Evolutionary conservation across 768 basidiomycete species (phyloP).

Genomic region (Leucosporidium yakuticum): DNA sequence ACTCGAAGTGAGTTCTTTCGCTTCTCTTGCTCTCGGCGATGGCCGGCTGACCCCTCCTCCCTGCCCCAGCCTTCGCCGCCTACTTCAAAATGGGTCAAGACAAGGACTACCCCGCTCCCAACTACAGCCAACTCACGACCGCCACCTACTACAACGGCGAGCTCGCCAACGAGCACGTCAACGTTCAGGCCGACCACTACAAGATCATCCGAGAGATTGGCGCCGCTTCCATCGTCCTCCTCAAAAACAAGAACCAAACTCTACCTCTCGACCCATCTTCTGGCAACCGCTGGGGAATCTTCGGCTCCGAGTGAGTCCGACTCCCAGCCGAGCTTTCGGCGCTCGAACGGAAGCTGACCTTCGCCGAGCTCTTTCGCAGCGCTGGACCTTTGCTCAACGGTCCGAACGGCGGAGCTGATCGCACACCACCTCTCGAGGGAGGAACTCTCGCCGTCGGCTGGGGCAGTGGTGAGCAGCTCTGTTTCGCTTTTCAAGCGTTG

Average conservation of each 20-base stretch:
- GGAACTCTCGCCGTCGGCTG: constrained; percentile 86
- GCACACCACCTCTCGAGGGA: constrained; percentile 51
- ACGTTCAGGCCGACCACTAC: constrained; percentile 64
- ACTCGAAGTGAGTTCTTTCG: constrained; percentile 45
- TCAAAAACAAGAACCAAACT: constrained; percentile 61
- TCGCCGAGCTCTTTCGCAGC: not conserved
- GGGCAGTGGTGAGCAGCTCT: constrained; percentile 56
- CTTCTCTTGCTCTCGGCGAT: no score
- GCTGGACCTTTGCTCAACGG: constrained; percentile 45
- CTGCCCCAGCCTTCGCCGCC: constrained; percentile 51
- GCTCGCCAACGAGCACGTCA: constrained; percentile 55
- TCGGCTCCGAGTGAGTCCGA: constrained; percentile 50
- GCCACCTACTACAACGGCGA: constrained; percentile 45
- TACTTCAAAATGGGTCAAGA: constrained; percentile 50
- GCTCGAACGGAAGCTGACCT: not conserved
- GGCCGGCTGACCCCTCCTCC: no score
- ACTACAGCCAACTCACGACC: constrained; percentile 55
- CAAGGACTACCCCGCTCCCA: constrained; percentile 57
- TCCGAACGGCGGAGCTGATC: constrained; percentile 61
- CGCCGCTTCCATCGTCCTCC: constrained; percentile 63
- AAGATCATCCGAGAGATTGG: constrained; percentile 66
- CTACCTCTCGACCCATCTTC: constrained; percentile 50
- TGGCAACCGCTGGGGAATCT: constrained; percentile 52
- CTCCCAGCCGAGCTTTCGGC: not conserved
- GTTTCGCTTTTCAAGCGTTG: constrained; percentile 64